These are phyloP conservation scores for Ceratocystis variospora DNA, from an alignment of 2,329 filamentous ascomycete genomes.

Conservation along the genomic window DNA sequence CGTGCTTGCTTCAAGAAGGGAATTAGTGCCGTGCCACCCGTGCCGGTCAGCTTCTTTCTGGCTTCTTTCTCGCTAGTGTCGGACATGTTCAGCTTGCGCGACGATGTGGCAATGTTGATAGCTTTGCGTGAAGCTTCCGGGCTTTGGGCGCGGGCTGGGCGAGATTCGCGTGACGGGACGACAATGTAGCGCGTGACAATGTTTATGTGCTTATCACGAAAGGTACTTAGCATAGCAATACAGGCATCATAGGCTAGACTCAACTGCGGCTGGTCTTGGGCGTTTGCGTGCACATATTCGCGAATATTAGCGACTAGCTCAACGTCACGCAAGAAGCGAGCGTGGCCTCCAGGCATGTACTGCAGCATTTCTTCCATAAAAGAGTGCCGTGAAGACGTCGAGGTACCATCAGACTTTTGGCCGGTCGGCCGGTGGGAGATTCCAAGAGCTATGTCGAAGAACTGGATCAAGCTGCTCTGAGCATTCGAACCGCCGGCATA, in stretches of 20 bases:
- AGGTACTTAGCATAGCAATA: constrained; percentile 51
- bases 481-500: constrained; percentile 93
- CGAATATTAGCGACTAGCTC: constrained; percentile 73
- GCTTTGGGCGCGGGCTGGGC: constrained; percentile 47
- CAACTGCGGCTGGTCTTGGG: constrained; percentile 49
- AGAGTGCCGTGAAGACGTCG: constrained; percentile 50
- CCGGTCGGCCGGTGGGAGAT: constrained; percentile 86
- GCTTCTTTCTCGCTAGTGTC: constrained; percentile 4
- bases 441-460: constrained; percentile 85
- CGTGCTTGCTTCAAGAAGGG: constrained; percentile 93
- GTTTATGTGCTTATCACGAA: constrained; percentile 89
- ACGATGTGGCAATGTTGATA: constrained; percentile 51
- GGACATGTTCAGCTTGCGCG: constrained; percentile 29
- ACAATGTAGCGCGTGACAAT: constrained; percentile 96
- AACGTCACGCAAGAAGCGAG: constrained; percentile 75
- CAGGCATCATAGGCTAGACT: constrained; percentile 81
- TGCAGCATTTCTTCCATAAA: constrained; percentile 95
- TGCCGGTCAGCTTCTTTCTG: constrained; percentile 51
- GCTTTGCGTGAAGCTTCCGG: constrained; percentile 37
- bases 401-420: constrained; percentile 33
- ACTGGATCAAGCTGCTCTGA: constrained; percentile 91
- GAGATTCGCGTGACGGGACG: constrained; percentile 64
- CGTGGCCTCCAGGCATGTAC: constrained; percentile 92
- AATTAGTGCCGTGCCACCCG: constrained; percentile 84
- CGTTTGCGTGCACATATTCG: constrained; percentile 52